phyloP scores from a whole-genome alignment of 305 asterid genomes.

The Caryopteris hybrid region DNA sequence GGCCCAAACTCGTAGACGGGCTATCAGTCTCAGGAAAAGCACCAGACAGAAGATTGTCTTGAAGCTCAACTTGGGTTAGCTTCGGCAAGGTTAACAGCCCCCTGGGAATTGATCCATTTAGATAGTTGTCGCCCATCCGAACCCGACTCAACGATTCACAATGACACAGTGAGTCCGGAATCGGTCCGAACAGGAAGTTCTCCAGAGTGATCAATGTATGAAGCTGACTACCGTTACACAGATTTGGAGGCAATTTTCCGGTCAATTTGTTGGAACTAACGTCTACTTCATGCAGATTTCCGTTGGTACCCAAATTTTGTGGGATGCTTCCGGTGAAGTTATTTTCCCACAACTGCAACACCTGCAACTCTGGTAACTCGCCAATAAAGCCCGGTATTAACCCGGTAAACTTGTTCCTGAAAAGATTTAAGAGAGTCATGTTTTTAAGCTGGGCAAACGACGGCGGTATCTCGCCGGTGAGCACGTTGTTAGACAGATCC shows the following conservation, averaged over 20 bases:
- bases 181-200: slow-evolving; percentile 76
- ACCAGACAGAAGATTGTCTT: slow-evolving; percentile 69
- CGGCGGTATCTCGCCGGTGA: slow-evolving; percentile 72
- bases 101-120: slow-evolving; percentile 79
- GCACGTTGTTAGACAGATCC: slow-evolving; percentile 77
- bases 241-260: slow-evolving; percentile 62
- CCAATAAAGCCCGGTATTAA: slow-evolving; percentile 74
- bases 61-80: slow-evolving; percentile 75
- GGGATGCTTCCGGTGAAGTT: slow-evolving; percentile 87
- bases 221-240: slow-evolving; percentile 60
- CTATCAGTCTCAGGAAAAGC: slow-evolving; percentile 44
- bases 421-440: slow-evolving; percentile 69
- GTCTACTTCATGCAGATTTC: slow-evolving; percentile 58
- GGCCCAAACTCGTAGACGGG: slow-evolving; percentile 48
- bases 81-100: slow-evolving; percentile 64
- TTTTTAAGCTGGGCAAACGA: slow-evolving; percentile 60
- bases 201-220: slow-evolving; percentile 63
- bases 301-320: slow-evolving; percentile 57
- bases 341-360: slow-evolving; percentile 86
- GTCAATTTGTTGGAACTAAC: slow-evolving; percentile 80
- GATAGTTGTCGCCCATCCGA: slow-evolving; percentile 79
- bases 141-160: slow-evolving; percentile 66
- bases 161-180: slow-evolving; percentile 67
- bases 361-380: slow-evolving; percentile 67
- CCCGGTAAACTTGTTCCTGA: slow-evolving; percentile 78